These are phyloP conservation scores for Amanita polypyramis DNA, from an alignment of 768 basidiomycete genomes.

Conservation along the genomic window DNA sequence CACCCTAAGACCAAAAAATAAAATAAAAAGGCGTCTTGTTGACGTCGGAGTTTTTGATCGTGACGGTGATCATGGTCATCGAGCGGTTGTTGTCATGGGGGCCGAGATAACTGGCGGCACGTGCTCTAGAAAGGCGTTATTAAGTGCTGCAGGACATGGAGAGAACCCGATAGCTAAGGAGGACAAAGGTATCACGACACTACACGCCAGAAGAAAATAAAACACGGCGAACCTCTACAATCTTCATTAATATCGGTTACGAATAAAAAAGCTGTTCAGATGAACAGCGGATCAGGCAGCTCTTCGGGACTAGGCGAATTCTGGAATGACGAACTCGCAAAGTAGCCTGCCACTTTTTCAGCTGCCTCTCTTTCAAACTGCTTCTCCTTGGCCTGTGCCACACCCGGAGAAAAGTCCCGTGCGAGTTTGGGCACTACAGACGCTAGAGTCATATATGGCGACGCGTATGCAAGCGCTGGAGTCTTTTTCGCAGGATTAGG, in stretches of 20 bases:
- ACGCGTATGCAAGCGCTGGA: neutral
- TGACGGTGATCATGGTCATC: neutral
- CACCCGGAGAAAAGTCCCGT: neutral
- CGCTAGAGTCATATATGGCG: neutral
- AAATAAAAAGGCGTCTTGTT: neutral
- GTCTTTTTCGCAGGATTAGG: neutral
- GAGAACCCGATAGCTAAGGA: neutral
- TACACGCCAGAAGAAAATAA: neutral
- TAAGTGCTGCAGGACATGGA: neutral
- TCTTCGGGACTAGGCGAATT: slow-evolving; percentile 82
- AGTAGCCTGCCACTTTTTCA: slow-evolving; percentile 37
- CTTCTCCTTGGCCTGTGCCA: slow-evolving; percentile 12
- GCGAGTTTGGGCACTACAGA: neutral
- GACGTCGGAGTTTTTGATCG: neutral
- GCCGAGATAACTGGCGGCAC: too few relatives aligned
- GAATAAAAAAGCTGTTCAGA: slow-evolving; percentile 18
- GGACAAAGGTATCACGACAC: neutral
- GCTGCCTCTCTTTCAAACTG: slow-evolving; percentile 23
- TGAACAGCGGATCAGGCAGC: slow-evolving; percentile 58
- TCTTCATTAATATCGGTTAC: slow-evolving; percentile 7
- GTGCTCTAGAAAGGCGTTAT: neutral
- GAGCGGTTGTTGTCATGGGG: neutral
- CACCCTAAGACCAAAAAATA: neutral
- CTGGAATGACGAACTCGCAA: slow-evolving; percentile 78
- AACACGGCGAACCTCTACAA: slow-evolving; percentile 1